Conservation (phyloP, 2,329 filamentous ascomycete genomes). For the Phialophora chinensis region DNA sequence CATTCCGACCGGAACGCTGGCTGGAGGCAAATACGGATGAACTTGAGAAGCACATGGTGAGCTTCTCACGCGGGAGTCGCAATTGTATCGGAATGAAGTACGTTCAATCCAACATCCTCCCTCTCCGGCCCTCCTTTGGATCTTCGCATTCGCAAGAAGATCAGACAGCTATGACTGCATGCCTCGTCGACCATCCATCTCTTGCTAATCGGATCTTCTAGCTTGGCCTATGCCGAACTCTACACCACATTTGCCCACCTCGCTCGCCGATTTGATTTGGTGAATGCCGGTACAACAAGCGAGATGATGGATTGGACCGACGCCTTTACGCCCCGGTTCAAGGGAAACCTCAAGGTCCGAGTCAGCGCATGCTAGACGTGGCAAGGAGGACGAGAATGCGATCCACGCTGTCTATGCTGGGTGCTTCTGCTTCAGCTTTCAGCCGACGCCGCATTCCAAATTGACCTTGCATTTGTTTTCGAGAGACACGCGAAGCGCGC, state of each 20-base stretch:
- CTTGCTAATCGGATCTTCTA: not conserved
- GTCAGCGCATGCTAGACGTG: not conserved
- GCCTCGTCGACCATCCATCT: not conserved
- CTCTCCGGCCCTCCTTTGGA: not conserved
- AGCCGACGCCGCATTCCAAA: not conserved
- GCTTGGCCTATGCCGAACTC: constrained; percentile 44
- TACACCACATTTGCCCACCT: constrained; percentile 41
- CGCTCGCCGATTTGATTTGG: constrained; percentile 42
- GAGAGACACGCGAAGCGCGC: not conserved
- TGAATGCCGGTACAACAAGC: constrained; percentile 40
- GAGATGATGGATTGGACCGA: constrained; percentile 39
- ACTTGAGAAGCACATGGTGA: constrained; percentile 48
- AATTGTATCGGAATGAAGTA: constrained; percentile 50
- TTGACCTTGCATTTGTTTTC: not conserved
- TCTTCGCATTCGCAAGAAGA: not conserved
- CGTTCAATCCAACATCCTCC: not conserved
- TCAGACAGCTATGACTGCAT: not conserved
- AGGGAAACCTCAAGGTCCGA: constrained; percentile 18
- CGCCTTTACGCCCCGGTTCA: constrained; percentile 18
- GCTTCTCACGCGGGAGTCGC: constrained; percentile 49
- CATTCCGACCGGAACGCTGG: constrained; percentile 52
- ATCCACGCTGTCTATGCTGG: not conserved
- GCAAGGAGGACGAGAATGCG: not conserved
- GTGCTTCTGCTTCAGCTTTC: not conserved
- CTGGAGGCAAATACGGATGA: constrained; percentile 44